Evolutionary conservation across 2,329 filamentous ascomycete genomes (phyloP).

Genomic region (Gremmenia infestans): DNA sequence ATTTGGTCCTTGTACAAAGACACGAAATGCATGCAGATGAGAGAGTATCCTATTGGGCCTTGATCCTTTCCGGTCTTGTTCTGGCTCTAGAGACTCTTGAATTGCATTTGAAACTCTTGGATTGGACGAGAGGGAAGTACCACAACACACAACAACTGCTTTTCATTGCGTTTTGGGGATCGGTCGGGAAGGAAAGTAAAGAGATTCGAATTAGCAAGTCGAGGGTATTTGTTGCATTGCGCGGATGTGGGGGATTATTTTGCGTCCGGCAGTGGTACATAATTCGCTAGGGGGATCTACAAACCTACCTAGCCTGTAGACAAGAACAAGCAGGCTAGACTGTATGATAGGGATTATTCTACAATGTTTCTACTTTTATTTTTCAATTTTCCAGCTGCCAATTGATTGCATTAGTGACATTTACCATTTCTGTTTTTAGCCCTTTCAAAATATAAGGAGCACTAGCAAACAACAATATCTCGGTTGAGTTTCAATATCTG

Average conservation of each 20-base stretch:
- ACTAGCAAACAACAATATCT: too few relatives aligned
- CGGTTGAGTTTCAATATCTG: too few relatives aligned
- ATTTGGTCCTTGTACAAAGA: slow-evolving; percentile 17
- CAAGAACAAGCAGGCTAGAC: too few relatives aligned
- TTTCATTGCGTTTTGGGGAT: slow-evolving; percentile 12
- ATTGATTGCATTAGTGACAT: too few relatives aligned
- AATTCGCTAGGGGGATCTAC: slow-evolving; percentile 1
- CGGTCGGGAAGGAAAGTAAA: background rate
- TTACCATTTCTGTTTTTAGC: too few relatives aligned
- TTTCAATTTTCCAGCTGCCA: too few relatives aligned
- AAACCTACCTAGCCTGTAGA: too few relatives aligned
- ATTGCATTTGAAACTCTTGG: too few relatives aligned
- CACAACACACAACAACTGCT: slow-evolving; percentile 1
- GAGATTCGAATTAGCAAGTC: background rate
- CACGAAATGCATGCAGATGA: background rate
- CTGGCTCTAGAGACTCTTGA: background rate
- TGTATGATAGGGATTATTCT: too few relatives aligned
- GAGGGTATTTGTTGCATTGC: slow-evolving; percentile 6
- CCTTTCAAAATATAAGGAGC: too few relatives aligned
- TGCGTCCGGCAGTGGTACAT: slow-evolving; percentile 14
- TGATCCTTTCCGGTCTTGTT: background rate
- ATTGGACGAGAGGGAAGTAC: background rate
- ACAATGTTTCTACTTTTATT: too few relatives aligned
- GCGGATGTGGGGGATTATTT: slow-evolving; percentile 10
- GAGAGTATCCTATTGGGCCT: slow-evolving; percentile 1